Conservation (phyloP, 2,329 filamentous ascomycete species). For the Cercospora citrullina region DNA sequence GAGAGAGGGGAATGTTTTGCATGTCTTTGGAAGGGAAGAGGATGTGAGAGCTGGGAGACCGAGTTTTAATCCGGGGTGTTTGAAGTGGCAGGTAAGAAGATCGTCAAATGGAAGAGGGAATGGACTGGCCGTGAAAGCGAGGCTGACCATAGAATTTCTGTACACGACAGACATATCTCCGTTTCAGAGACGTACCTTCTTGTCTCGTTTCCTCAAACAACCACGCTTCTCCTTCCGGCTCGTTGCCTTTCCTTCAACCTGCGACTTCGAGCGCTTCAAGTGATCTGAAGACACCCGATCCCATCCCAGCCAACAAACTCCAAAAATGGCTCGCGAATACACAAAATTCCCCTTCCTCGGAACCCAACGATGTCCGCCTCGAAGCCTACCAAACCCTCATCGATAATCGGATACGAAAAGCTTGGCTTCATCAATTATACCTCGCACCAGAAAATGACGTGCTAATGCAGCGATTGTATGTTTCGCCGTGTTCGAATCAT, state of each 20-base stretch:
- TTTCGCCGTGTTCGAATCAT: conserved; percentile 61
- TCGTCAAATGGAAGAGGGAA: background rate
- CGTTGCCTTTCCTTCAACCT: conserved; percentile 83
- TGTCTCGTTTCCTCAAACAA: conserved; percentile 74
- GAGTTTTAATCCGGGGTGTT: conserved; percentile 87
- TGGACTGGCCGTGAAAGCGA: background rate
- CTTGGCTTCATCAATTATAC: conserved; percentile 87
- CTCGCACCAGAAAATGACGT: conserved; percentile 66
- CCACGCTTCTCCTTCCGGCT: conserved; percentile 85
- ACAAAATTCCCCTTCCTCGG: background rate
- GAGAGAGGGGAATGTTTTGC: conserved; percentile 60
- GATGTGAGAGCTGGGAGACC: conserved; percentile 63
- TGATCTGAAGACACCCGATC: conserved; percentile 33
- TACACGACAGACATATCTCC: conserved; percentile 70
- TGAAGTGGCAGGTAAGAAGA: conserved; percentile 88
- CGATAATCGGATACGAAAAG: conserved; percentile 74
- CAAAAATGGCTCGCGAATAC: conserved; percentile 62
- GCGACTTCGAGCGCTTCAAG: conserved; percentile 14
- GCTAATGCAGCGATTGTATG: conserved; percentile 71
- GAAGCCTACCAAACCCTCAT: conserved; percentile 79
- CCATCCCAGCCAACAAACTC: conserved; percentile 64
- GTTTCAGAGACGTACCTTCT: conserved; percentile 70
- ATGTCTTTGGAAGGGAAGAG: conserved; percentile 71
- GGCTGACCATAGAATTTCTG: background rate
- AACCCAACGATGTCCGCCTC: conserved; percentile 39